Conservation (phyloP, 306 rosid genomes). For the Quercus ilex region DNA sequence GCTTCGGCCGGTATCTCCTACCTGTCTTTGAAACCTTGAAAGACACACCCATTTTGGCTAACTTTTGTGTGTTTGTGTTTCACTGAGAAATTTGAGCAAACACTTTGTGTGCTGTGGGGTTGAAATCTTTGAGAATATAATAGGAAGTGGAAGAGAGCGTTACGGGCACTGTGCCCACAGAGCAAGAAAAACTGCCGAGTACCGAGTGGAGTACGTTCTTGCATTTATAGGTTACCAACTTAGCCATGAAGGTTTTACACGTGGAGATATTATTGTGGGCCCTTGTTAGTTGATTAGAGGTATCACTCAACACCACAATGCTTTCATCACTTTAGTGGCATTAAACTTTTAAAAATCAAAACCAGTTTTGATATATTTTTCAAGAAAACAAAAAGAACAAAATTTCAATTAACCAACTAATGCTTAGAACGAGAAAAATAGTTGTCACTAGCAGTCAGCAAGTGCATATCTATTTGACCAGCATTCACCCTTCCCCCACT, state of each 20-base stretch:
- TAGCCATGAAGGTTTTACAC: slow-evolving; percentile 36
- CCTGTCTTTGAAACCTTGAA: slow-evolving; percentile 37
- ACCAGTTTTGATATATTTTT: no score
- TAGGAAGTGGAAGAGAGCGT: background rate
- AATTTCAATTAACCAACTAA: no score
- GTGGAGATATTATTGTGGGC: slow-evolving; percentile 1
- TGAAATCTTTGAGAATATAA: background rate
- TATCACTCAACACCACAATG: no score
- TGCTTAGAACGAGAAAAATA: no score
- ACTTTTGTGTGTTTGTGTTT: background rate
- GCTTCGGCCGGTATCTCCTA: slow-evolving; percentile 35
- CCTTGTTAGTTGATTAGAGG: background rate
- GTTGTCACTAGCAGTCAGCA: no score
- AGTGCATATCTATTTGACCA: no score
- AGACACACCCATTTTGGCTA: slow-evolving; percentile 31
- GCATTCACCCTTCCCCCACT: no score
- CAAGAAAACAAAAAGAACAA: no score
- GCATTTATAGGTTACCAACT: slow-evolving; percentile 20
- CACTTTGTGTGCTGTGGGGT: background rate
- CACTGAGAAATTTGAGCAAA: background rate
- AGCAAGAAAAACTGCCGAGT: background rate
- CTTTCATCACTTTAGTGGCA: no score
- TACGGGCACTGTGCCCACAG: slow-evolving; percentile 9
- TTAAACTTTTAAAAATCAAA: no score
- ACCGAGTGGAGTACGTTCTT: background rate